A percentile compares a stretch with the other conserved stretches of the same genome.
Conservation (phyloP, 2,329 filamentous ascomycete genomes). For the Diaporthe australafricana region DNA sequence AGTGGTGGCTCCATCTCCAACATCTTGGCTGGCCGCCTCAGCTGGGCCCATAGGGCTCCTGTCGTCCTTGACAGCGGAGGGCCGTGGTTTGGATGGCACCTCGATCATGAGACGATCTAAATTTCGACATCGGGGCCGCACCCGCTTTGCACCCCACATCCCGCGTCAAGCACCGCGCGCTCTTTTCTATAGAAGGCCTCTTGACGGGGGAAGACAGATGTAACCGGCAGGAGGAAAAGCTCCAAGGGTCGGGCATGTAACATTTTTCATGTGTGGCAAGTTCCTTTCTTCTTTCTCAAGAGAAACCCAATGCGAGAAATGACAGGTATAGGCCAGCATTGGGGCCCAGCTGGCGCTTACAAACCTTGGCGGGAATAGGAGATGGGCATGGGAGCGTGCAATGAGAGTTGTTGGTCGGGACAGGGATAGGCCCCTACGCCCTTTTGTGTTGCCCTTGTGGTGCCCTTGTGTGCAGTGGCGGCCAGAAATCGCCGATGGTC, state of each 20-base stretch:
- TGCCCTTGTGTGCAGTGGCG: not conserved
- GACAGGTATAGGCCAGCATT: not conserved
- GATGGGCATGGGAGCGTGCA: not conserved
- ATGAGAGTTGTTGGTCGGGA: not conserved
- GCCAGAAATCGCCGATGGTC: conserved; percentile 20
- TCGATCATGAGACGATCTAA: conserved; percentile 24
- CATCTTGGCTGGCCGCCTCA: conserved; percentile 5
- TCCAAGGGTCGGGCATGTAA: not conserved
- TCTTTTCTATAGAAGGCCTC: not conserved
- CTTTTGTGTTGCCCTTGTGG: not conserved
- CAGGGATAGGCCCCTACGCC: no score
- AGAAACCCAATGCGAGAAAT: not conserved
- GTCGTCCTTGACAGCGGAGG: conserved; percentile 7
- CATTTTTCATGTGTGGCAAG: no score
- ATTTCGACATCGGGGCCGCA: conserved; percentile 12
- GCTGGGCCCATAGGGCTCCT: conserved; percentile 10
- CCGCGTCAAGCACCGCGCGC: conserved; percentile 22
- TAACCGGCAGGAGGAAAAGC: not conserved
- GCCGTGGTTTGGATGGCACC: conserved; percentile 2
- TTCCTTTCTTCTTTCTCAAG: no score
- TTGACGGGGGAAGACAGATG: no score
- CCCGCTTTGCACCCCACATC: conserved; percentile 19
- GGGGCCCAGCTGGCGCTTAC: not conserved
- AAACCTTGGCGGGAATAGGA: not conserved
- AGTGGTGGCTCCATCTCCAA: not conserved